These are phyloP conservation scores for Jimgerdemannia flammicorona DNA, from an alignment of 192 early-diverging fungal species.

Conservation along the genomic window DNA sequence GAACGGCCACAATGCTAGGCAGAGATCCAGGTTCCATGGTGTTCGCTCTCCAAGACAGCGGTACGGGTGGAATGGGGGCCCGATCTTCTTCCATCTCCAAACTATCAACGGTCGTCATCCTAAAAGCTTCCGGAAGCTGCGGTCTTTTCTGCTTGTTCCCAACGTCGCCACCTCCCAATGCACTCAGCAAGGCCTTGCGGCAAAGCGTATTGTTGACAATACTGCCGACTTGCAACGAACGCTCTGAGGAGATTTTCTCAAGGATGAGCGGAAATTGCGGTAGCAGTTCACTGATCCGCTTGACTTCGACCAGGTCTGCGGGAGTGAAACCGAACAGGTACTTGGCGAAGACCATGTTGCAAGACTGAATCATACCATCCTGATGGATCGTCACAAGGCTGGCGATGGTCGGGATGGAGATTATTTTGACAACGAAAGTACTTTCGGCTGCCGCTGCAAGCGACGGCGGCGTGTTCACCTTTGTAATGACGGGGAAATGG, in stretches of 20 bases:
- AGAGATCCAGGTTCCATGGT: background rate
- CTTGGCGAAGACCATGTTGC: conserved; percentile 56
- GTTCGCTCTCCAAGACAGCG: background rate
- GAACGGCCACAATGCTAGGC: conserved; percentile 50
- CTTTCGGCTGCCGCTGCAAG: conserved; percentile 14
- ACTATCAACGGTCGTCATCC: background rate
- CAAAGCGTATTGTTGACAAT: conserved; percentile 16
- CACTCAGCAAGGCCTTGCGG: background rate
- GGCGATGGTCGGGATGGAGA: conserved; percentile 59
- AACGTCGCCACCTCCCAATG: background rate
- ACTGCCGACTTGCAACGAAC: conserved; percentile 4
- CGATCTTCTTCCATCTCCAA: background rate
- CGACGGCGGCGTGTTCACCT: conserved; percentile 25
- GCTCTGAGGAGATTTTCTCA: conserved; percentile 33
- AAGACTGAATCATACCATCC: conserved; percentile 50
- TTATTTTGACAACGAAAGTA: conserved; percentile 43
- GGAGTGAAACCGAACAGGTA: conserved; percentile 57
- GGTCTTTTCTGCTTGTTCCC: background rate
- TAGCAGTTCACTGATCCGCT: conserved; percentile 48
- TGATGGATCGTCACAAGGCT: conserved; percentile 52
- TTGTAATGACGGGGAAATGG: conserved; percentile 55
- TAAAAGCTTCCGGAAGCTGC: background rate
- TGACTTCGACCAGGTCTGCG: conserved; percentile 42
- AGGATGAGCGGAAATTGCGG: conserved; percentile 53
- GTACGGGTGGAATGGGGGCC: background rate